These are phyloP conservation scores for Aureobasidium sp. DNA, from an alignment of 2,329 filamentous ascomycete genomes.

Conservation along the genomic window DNA sequence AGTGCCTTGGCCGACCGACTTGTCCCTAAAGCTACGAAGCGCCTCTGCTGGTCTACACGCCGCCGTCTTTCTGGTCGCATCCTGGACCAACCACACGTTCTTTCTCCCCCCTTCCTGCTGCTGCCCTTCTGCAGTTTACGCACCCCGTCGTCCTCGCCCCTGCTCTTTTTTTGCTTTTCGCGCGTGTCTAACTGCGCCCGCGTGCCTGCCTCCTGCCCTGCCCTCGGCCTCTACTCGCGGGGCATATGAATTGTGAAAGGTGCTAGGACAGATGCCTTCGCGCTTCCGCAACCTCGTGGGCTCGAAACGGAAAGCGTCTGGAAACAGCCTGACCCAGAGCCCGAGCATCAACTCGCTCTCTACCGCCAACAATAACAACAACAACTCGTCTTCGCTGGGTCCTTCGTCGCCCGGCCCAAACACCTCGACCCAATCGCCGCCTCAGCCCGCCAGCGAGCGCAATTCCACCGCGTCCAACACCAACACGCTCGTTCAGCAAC, in stretches of 20 bases:
- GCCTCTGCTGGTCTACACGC: background rate
- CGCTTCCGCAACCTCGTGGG: slow-evolving; percentile 74
- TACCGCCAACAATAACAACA: slow-evolving; percentile 23
- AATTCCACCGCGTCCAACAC: slow-evolving; percentile 25
- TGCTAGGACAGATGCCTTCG: slow-evolving; percentile 64
- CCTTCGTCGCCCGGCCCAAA: slow-evolving; percentile 22
- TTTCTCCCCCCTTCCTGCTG: background rate
- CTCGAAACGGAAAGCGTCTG: slow-evolving; percentile 66
- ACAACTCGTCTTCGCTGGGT: slow-evolving; percentile 20
- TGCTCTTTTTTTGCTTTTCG: background rate
- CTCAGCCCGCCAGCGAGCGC: slow-evolving; percentile 28
- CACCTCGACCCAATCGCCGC: slow-evolving; percentile 27
- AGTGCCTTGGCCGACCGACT: slow-evolving; percentile 4
- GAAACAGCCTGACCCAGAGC: slow-evolving; percentile 40
- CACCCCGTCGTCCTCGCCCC: background rate
- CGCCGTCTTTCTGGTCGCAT: slow-evolving; percentile 4
- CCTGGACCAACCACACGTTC: slow-evolving; percentile 10
- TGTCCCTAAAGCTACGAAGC: slow-evolving; percentile 8
- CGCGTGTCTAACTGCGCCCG: background rate
- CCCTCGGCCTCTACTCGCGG: background rate
- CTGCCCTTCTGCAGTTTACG: background rate
- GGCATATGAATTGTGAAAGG: slow-evolving; percentile 18
- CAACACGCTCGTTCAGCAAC: slow-evolving; percentile 25
- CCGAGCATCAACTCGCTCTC: slow-evolving; percentile 32
- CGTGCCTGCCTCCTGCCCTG: background rate